Base-by-base conservation (phyloP, 2,329 filamentous ascomycete species). In the Septoria linicola region DNA sequence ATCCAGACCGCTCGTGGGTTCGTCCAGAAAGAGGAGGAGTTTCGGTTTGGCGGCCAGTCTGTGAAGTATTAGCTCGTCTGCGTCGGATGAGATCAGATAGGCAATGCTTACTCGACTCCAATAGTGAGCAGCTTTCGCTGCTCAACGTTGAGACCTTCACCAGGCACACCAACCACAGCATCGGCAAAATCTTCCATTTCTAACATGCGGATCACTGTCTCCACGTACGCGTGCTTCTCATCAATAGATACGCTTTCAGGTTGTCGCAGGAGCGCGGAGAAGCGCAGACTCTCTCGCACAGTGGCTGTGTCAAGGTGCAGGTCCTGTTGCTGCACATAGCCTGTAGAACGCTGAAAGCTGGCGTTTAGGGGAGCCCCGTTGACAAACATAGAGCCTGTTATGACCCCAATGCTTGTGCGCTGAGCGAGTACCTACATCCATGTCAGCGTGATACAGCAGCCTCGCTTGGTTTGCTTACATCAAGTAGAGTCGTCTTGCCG, bases 61-160 rank as follows among this genome's bases (percentile, higher is more conserved):
- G 76, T 89, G 89, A 16, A 89, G 76, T 1, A 89, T 76, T 4
- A 89, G 73, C 58, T 88, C 80, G 69, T 87, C 80, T 6, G 91
- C 90, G 39, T 19, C 2, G 8, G 11, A 3, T 4, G 10, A 3
- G 1, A 8, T 10, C 16, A 23, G 2, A 13, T 16, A 4, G 7
- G 14, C 4, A 8, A 8, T 16, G 89, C 91, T 25, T 96, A 79
- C 68, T 69, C 67, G 3, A 69, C 66, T 13, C 79, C 81, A 35
- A 84, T 84, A 0, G 80, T 84, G 1, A 84, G 68, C 1, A 81
- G 73, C 63, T 84, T 84, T 7, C 80, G 73, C 61, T 84, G 81
- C 53, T 84, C 80, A 1, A 83, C 78, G 41, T 82, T 82, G 6
- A 84, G 72, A 8, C 80, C 81, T 48, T 78, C 77, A 0, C 82